Base-by-base conservation (phyloP, 805 yeast genomes). In the Jamesozyma spencerorum region DNA sequence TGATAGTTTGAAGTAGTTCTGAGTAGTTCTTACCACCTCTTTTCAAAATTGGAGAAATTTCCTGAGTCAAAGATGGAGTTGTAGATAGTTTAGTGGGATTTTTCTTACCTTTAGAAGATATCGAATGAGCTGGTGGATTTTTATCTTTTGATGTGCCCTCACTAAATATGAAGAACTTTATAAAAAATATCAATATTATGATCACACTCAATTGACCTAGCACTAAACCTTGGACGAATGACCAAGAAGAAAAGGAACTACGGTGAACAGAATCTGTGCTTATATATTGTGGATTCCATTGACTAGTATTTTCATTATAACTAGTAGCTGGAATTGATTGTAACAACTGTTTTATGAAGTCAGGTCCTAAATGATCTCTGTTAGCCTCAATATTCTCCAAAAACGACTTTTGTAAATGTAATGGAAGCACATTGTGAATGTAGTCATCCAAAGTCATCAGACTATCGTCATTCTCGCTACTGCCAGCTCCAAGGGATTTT, bases 181-280 rank as follows among this genome's bases (percentile, higher is more conserved):
- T 74, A 54, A 84, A 81, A 27, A 81, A 70, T 3, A 74, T 69
- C 30, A 82, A 60, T 11, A 81, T 68, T 1, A 81, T 48, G 34
- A 84, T 72, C 10, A 84, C 86, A 49, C 85, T 79, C 13, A 81
- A 50, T 54, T 84, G 92, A 0, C 94, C 94, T 2, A 83, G 44
- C 1, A 83, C 63, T 12, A 84, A 65, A 2, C 94, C 94, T 48
- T 81, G 85, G 0, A 86, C 76, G 52, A 84, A 84, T n/a, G 83
- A 74, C 82, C 85, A 77, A 3, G 64, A 50, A 12, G 55, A 51
- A 32, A 53, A 49, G 2, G 53, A 44, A 8, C 19, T 15, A 3
- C 32, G 17, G 17, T 28, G 7, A 28, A 5, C 28, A 32, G 14
- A n/a, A 18, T 11, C 4, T 27, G 13, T 14, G 12, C n/a, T 27